Evolutionary conservation across 2,329 filamentous ascomycete species (phyloP), one percentile per base, ranked within the genome.

Genomic region (Diaporthe aspalathi): DNA sequence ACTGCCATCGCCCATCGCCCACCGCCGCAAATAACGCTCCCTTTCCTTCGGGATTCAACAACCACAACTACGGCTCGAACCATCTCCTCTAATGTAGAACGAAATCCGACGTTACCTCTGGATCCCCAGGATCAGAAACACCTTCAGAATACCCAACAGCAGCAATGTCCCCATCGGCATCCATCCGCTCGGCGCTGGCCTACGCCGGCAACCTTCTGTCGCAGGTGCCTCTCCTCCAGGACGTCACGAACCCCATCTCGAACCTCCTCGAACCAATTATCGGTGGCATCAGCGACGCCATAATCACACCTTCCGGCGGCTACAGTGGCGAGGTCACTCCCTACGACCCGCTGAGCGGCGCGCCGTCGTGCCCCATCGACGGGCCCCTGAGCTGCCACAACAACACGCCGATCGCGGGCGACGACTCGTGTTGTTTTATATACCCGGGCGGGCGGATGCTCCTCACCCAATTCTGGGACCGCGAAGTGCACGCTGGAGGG

Each of bases 381-480:
- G 81, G 81, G 6, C 83, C 83, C 0, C 72, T 80, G 57, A 84
- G 82, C 77, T 84, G 83, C 74, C 77, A 81, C 70, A 83, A 83
- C 74, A 78, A 74, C 69, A 80, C 80, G 5, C 78, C 78, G 4
- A 32, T 76, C 11, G 75, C 77, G 47, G 78, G 77, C 70, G 78
- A 76, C 45, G 80, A 83, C 68, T 80, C 81, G 16, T 84, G 83
- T 76, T 85, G 83, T 74, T 83, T 84, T 68, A 77, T 84, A 32
- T 74, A 81, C 70, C 83, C 83, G 0, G 81, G 83, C 22, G 83
- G 83, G 7, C 77, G 82, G 27, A 74, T 84, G 69, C 75, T 84
- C 57, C 76, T 84, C 45, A 82, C 83, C 3, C 83, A 84, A 77
- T 84, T 84, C 76, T 85, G 83, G 83, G 83, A 84, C 67, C 75